These are phyloP conservation scores for Calonectria pseudoreteaudii DNA, from an alignment of 2,329 filamentous ascomycete genomes.

Conservation along the genomic window DNA sequence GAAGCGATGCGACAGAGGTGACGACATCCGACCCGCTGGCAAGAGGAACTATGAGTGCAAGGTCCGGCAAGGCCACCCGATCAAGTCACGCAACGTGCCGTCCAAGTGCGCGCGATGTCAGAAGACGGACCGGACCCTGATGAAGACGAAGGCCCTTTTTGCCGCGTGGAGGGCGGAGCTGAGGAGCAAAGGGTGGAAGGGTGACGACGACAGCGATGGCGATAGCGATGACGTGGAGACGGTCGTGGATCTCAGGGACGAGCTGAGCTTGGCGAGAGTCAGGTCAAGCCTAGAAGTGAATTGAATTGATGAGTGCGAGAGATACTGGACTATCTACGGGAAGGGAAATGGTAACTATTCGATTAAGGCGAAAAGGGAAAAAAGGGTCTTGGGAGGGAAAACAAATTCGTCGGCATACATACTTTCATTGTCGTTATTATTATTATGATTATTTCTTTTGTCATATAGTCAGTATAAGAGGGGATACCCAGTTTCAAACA, in stretches of 20 bases:
- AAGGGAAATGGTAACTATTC: not conserved
- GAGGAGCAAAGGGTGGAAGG: conserved; percentile 1
- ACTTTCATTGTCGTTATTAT: no score
- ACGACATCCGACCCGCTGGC: conserved; percentile 28
- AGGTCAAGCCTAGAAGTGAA: not conserved
- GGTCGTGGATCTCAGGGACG: not conserved
- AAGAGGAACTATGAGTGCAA: conserved; percentile 31
- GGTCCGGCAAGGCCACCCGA: conserved; percentile 34
- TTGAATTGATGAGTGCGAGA: not conserved
- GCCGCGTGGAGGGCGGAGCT: conserved; percentile 5
- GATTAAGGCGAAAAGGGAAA: no score
- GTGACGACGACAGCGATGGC: not conserved
- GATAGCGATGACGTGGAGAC: not conserved
- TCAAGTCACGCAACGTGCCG: conserved; percentile 35
- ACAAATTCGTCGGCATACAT: not conserved
- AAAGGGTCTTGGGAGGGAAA: not conserved
- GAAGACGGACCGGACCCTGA: conserved; percentile 32
- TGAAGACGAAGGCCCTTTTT: conserved; percentile 16
- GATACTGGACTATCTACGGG: no score
- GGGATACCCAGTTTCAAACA: not conserved
- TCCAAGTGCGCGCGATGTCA: conserved; percentile 40
- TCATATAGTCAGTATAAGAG: not conserved
- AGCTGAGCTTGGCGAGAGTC: not conserved
- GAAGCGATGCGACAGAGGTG: conserved; percentile 34
- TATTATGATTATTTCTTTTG: not conserved